Percentiles rank a stretch among this genome's conserved stretches.
phyloP scores from a whole-genome alignment of 1,284 basidiomycete genomes.

The Ustilago esculenta region DNA sequence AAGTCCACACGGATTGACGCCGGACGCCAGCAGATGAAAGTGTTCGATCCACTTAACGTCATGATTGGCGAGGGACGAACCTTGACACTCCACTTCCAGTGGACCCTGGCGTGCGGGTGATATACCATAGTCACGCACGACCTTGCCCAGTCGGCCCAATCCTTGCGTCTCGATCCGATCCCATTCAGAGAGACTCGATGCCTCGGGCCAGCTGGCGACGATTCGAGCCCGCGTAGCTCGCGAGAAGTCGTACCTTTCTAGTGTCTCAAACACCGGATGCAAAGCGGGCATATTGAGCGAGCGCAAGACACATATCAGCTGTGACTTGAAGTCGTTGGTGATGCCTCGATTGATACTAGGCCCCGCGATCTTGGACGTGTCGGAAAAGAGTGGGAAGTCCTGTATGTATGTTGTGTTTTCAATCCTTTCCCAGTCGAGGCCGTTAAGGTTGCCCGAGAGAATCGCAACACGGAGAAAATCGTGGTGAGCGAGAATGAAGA shows the following conservation, averaged over 20 bases:
- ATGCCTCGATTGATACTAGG: background rate
- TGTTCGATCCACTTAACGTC: conserved; percentile 62
- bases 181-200: conserved; percentile 46
- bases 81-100: conserved; percentile 54
- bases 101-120: background rate
- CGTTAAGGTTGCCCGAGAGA: conserved; percentile 58
- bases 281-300: conserved; percentile 47
- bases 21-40: conserved; percentile 56
- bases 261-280: conserved; percentile 28
- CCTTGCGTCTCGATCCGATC: conserved; percentile 53
- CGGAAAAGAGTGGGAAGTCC: conserved; percentile 49
- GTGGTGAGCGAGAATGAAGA: conserved; percentile 53
- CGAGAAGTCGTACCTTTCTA: conserved; percentile 42
- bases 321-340: conserved; percentile 32
- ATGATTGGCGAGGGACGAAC: conserved; percentile 58
- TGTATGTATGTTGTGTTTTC: conserved; percentile 63
- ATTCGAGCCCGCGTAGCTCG: conserved; percentile 34
- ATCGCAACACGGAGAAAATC: conserved; percentile 53
- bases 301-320: conserved; percentile 43
- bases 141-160: conserved; percentile 49
- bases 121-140: conserved; percentile 43
- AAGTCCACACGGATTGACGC: conserved; percentile 25
- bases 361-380: background rate
- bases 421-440: conserved; percentile 60
- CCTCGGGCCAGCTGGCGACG: conserved; percentile 55